phyloP scores from a whole-genome alignment of 179 eudicot species.

The Beta corolliflora region DNA sequence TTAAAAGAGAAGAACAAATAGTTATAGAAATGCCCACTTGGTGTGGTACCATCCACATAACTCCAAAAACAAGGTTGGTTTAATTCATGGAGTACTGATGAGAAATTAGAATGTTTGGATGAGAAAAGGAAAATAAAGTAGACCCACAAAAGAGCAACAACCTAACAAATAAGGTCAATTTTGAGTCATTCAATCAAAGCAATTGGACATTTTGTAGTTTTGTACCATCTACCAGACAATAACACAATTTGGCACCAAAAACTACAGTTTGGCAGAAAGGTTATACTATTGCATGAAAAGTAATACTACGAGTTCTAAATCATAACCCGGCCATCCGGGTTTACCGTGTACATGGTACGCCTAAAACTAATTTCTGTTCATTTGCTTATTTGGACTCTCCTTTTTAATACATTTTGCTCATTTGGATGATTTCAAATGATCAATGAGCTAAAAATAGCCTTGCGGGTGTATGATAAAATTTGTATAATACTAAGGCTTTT shows the following conservation, averaged over 20 bases:
- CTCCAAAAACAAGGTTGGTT: background rate
- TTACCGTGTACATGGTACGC: no score
- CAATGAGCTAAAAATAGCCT: no score
- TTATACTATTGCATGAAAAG: background rate
- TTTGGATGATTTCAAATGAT: no score
- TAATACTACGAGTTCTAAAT: no score
- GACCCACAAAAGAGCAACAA: constrained; percentile 23
- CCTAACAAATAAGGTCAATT: constrained; percentile 23
- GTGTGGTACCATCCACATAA: background rate
- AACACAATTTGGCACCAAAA: background rate
- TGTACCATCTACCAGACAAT: constrained; percentile 15
- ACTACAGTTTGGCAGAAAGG: background rate
- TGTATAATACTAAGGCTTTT: no score
- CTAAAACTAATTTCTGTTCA: no score
- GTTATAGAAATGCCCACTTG: background rate
- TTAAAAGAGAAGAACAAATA: background rate
- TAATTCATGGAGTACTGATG: constrained; percentile 13
- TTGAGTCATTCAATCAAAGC: constrained; percentile 16
- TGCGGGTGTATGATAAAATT: no score
- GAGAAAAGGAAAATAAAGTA: constrained; percentile 13
- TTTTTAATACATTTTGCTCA: no score
- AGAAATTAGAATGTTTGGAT: constrained; percentile 29
- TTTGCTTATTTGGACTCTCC: no score
- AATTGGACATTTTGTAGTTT: constrained; percentile 15
- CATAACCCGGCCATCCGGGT: no score